These are phyloP conservation scores for Tuber aestivum DNA, from an alignment of 495 filamentous ascomycete species.

Conservation along the genomic window DNA sequence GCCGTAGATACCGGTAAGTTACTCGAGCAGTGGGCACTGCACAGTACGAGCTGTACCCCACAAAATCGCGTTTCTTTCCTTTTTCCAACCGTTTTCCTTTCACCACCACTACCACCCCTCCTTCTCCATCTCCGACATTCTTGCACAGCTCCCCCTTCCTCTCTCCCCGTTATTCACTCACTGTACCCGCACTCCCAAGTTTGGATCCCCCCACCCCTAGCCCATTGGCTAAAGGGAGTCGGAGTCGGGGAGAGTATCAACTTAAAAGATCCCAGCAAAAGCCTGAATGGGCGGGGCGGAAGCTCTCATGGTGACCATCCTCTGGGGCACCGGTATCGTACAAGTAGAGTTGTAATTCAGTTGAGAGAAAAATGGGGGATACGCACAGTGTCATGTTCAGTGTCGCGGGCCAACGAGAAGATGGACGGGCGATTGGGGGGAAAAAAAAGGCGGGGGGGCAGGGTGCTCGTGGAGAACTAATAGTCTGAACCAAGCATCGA, in stretches of 20 bases:
- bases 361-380: background rate
- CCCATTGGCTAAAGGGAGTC: background rate
- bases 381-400: background rate
- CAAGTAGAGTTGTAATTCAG: background rate
- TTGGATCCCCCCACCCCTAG: background rate
- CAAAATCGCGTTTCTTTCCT: constrained; percentile 3
- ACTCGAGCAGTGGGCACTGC: background rate
- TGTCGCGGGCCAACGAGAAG: background rate
- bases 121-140: background rate
- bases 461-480: background rate
- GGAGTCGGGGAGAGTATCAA: background rate
- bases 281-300: too few relatives aligned
- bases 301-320: background rate
- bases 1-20: too few relatives aligned
- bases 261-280: background rate
- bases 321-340: background rate
- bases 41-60: background rate
- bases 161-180: background rate
- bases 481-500: background rate
- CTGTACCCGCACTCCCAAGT: background rate
- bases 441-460: background rate
- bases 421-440: background rate
- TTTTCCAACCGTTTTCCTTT: constrained; percentile 2
- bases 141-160: background rate
- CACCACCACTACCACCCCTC: background rate